Evolutionary conservation across 352 stramenopile species (phyloP).

Genomic region (Pythium rishiriense): DNA sequence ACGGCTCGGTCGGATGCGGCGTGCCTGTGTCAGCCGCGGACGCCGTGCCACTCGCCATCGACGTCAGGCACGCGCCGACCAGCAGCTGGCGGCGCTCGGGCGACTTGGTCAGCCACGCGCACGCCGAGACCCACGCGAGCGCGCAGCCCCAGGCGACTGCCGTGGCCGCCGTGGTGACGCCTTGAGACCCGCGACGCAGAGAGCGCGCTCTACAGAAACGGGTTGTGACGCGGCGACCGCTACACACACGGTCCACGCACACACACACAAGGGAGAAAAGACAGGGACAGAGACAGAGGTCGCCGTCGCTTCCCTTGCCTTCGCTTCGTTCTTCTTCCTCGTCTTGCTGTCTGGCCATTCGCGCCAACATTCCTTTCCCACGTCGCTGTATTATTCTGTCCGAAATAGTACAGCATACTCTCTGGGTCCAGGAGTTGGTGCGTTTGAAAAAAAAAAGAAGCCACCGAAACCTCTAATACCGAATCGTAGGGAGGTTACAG

Average conservation of each 20-base stretch:
- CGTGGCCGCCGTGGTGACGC: slow-evolving; percentile 22
- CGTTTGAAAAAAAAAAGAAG: background rate
- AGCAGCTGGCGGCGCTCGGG: slow-evolving; percentile 14
- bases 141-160: slow-evolving; percentile 17
- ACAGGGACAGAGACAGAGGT: background rate
- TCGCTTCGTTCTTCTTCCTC: slow-evolving; percentile 3
- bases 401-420: background rate
- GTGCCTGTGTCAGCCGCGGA: background rate
- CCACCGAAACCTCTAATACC: background rate
- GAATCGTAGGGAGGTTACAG: background rate
- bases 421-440: background rate
- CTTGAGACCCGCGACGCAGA: background rate
- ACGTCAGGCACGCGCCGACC: slow-evolving; percentile 4
- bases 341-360: slow-evolving; percentile 4
- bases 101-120: slow-evolving; percentile 30
- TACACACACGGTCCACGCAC: background rate
- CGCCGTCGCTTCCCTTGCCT: background rate
- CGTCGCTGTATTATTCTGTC: slow-evolving; percentile 10
- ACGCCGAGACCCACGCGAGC: slow-evolving; percentile 26
- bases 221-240: background rate
- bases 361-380: slow-evolving; percentile 8
- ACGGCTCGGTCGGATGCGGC: no score
- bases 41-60: slow-evolving; percentile 10
- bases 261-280: background rate
- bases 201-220: background rate